Percentiles rank a stretch among this genome's conserved stretches.
These are phyloP conservation scores for Phenoliferia sp. DNA, from an alignment of 1,284 basidiomycete genomes.

Conservation along the genomic window DNA sequence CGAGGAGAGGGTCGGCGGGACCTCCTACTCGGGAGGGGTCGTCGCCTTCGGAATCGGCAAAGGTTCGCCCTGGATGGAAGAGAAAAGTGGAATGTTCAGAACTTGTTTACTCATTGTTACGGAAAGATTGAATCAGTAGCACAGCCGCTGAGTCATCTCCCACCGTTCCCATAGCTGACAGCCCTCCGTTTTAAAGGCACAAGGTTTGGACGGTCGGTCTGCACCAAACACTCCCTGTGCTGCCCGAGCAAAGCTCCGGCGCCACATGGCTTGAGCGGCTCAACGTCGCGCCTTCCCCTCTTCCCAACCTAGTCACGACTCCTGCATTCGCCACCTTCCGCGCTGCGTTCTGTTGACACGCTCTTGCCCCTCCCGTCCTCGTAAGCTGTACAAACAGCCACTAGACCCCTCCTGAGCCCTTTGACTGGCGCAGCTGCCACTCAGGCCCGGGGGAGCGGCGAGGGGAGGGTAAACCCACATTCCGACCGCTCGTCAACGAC, in stretches of 20 bases:
- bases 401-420: no score
- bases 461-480: conserved; percentile 57
- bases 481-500: conserved; percentile 97
- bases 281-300: background rate
- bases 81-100: conserved; percentile 15
- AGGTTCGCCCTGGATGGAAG: conserved; percentile 61
- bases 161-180: background rate
- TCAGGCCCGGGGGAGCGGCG: background rate
- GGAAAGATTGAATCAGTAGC: no score
- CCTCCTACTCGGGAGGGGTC: conserved; percentile 99
- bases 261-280: background rate
- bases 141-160: background rate
- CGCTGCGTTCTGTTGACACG: no score
- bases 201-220: background rate
- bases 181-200: background rate
- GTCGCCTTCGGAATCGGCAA: conserved; percentile 93
- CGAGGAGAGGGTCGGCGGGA: conserved; percentile 77
- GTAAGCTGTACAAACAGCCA: no score
- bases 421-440: background rate
- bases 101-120: background rate
- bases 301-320: background rate
- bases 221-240: background rate
- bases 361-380: no score
- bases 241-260: background rate
- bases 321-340: no score